Percentiles rank a stretch among this genome's conserved stretches.
Evolutionary conservation across 306 rosid genomes (phyloP).

Genomic region (Prunus mira): DNA sequence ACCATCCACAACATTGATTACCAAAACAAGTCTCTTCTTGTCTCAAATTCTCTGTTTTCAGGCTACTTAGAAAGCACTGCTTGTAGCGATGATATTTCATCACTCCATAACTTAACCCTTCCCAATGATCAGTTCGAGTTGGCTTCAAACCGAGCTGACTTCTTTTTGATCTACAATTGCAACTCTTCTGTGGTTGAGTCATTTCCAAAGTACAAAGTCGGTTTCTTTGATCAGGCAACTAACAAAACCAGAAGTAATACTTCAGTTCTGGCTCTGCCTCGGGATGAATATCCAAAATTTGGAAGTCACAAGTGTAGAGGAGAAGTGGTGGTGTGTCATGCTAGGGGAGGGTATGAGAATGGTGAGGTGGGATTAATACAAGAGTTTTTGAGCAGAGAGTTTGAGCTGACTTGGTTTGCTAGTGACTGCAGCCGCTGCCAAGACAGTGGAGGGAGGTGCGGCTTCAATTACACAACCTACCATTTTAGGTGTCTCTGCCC

Average conservation of each 20-base stretch:
- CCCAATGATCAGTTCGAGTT: neutral
- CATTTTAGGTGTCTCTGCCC: constrained; percentile 48
- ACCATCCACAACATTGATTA: constrained; percentile 38
- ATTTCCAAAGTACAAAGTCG: constrained; percentile 5
- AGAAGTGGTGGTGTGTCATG: neutral
- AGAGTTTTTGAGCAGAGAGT: constrained; percentile 44
- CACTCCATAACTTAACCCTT: constrained; percentile 13
- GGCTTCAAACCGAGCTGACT: neutral
- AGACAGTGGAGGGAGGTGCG: constrained; percentile 44
- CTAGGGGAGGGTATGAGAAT: neutral
- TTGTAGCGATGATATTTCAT: neutral
- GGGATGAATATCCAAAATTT: neutral
- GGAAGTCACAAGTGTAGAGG: constrained; percentile 17
- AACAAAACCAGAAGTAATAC: neutral
- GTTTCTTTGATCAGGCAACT: constrained; percentile 18
- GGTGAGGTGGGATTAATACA: neutral
- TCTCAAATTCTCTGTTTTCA: constrained; percentile 36
- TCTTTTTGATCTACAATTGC: constrained; percentile 36
- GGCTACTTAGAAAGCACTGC: neutral
- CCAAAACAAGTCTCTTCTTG: constrained; percentile 16
- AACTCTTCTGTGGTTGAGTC: neutral
- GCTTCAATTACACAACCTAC: neutral
- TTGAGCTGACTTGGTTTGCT: constrained; percentile 44
- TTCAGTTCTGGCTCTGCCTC: constrained; percentile 37
- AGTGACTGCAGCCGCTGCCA: constrained; percentile 30